A percentile compares a stretch with the other conserved stretches of the same genome.
phyloP scores from a whole-genome alignment of 2,329 filamentous ascomycete species.

The Lachnellula arida region DNA sequence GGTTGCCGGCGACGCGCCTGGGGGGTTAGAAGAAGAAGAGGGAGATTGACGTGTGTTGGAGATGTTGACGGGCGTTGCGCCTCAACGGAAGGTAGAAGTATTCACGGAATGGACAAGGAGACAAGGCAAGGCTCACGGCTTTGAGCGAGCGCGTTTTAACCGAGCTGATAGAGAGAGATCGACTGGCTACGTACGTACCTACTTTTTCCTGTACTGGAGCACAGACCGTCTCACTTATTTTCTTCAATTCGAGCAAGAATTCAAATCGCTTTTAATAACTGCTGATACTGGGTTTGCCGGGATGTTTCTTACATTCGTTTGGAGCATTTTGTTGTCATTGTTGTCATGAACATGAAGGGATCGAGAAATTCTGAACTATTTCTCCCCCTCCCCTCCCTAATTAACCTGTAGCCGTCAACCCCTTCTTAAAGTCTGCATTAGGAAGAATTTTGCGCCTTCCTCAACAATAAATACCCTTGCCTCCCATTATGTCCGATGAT shows the following conservation, averaged over 20 bases:
- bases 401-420: not conserved
- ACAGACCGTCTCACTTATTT: not conserved
- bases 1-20: constrained; percentile 2
- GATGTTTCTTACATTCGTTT: no score
- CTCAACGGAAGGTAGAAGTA: not conserved
- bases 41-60: not conserved
- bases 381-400: not conserved
- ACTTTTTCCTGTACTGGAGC: not conserved
- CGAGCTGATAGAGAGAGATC: not conserved
- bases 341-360: not conserved
- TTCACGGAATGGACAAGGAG: not conserved
- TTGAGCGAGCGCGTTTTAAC: not conserved
- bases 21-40: not conserved
- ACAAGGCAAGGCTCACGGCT: constrained; percentile 6
- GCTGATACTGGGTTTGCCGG: no score
- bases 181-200: not conserved
- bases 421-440: not conserved
- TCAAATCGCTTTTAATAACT: no score
- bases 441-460: not conserved
- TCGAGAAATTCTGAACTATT: not conserved
- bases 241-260: not conserved
- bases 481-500: constrained; percentile 74
- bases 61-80: constrained; percentile 1
- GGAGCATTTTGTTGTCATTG: not conserved
- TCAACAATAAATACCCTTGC: not conserved